Base-by-base conservation (phyloP, 2,329 filamentous ascomycete genomes). In the Fusarium sp. region DNA sequence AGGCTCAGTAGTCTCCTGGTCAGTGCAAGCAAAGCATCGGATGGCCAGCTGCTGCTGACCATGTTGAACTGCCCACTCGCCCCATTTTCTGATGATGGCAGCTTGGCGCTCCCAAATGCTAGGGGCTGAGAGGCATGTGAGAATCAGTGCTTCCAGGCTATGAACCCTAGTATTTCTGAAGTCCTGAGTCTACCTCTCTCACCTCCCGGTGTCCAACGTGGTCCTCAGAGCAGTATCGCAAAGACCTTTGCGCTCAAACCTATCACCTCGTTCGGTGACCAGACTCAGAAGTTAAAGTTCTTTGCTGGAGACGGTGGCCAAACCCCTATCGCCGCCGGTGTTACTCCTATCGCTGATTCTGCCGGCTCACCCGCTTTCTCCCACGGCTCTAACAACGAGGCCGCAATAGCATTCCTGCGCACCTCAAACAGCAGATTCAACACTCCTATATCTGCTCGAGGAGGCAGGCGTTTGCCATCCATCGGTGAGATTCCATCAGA, bases 31-130 rank as follows among this genome's bases (percentile, higher is more conserved):
- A 79, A 98, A 98, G 81, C 92, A 98, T 76, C 95, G 88, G 52
- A 98, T 96, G 20, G 96, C 96, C 48, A 99, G 85, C 75, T 97
- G 93, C 72, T 96, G 93, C 76, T 97, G 92, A 18, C 93, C 92
- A 75, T 96, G 91, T 69, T 93, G 91, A 15, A 98, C 91, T 40
- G 95, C 93, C 84, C 93, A 91, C 77, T 98, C 95, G 63, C 96
- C 96, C 96, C 96, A 99, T 84, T 96, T 95, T 74, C 93, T 90
- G 69, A 98, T 90, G 50, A 99, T 89, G 75, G 93, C 92, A 15
- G 92, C 91, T 80, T 97, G 94, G 35, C 95, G 89, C 76, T 96
- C 92, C 96, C 96, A 99, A 66, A 98, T 95, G 1, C 87, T 84
- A 1, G 95, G 94, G 75, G 92, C 94, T 30, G 92, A 88, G 15